Conservation (phyloP, 2,329 filamentous ascomycete species). For the Nothophoma quercina region DNA sequence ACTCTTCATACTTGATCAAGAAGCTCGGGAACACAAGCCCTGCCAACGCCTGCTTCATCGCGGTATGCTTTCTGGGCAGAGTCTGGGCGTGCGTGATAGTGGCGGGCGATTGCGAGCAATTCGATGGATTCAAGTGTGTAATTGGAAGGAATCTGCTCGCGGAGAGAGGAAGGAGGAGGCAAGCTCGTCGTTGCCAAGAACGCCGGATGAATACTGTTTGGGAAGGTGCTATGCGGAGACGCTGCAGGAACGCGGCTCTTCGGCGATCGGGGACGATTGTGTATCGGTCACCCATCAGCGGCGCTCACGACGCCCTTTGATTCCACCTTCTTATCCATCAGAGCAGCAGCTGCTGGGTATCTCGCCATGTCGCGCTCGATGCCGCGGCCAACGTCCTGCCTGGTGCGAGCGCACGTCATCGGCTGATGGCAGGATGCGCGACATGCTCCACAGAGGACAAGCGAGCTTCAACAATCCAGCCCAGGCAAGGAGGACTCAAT, state of each 20-base stretch:
- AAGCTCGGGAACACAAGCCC: conserved; percentile 19
- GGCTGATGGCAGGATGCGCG: background rate
- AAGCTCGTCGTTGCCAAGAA: conserved; percentile 11
- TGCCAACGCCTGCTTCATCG: conserved; percentile 21
- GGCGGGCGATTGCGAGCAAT: conserved; percentile 14
- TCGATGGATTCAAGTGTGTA: background rate
- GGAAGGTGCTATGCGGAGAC: conserved; percentile 17
- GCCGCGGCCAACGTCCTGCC: background rate
- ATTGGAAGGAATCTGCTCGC: conserved; percentile 13
- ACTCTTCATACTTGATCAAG: conserved; percentile 12
- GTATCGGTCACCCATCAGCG: conserved; percentile 8
- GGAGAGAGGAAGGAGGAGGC: conserved; percentile 6
- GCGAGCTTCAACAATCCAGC: background rate
- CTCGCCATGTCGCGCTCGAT: background rate
- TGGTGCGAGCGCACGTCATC: background rate
- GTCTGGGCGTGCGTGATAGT: conserved; percentile 24
- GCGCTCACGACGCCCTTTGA: conserved; percentile 1
- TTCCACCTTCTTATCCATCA: background rate
- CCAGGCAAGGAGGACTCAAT: background rate
- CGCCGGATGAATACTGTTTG: conserved; percentile 6
- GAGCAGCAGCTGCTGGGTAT: background rate
- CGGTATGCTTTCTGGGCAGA: conserved; percentile 22
- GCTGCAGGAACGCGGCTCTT: conserved; percentile 16
- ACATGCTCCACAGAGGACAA: background rate
- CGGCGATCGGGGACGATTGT: conserved; percentile 9